Percentiles rank a stretch among this genome's conserved stretches.
phyloP scores from a whole-genome alignment of 805 yeast species.

The Starmerella apis region DNA sequence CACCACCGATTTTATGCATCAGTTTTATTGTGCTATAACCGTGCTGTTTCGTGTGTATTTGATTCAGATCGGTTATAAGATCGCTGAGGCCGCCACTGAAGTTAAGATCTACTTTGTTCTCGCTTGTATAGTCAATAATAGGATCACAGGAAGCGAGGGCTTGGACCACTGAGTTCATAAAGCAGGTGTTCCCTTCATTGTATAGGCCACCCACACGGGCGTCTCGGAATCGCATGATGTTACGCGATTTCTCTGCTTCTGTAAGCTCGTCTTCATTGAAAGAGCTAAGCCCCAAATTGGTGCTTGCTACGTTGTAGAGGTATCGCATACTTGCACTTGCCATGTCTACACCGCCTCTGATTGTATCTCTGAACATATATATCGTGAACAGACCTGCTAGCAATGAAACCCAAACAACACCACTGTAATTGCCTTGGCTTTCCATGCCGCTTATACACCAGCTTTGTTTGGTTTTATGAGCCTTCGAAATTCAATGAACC shows the following conservation, averaged over 20 bases:
- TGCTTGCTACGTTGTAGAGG: slow-evolving; percentile 27
- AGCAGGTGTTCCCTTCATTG: slow-evolving; percentile 90
- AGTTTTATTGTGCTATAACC: slow-evolving; percentile 26
- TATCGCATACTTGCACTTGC: slow-evolving; percentile 28
- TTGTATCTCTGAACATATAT: slow-evolving; percentile 29
- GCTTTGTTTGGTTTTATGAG: not conserved
- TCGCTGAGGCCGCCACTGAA: slow-evolving; percentile 25
- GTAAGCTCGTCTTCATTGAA: slow-evolving; percentile 26
- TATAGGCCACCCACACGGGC: slow-evolving; percentile 66
- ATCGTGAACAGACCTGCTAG: slow-evolving; percentile 9
- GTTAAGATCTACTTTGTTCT: slow-evolving; percentile 29
- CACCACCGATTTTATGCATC: slow-evolving; percentile 24
- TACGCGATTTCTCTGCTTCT: slow-evolving; percentile 22
- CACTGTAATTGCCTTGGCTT: slow-evolving; percentile 6
- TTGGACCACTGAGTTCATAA: slow-evolving; percentile 85
- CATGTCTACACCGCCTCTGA: slow-evolving; percentile 31
- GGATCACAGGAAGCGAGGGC: slow-evolving; percentile 64
- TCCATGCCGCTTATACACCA: slow-evolving; percentile 1
- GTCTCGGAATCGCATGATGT: slow-evolving; percentile 22
- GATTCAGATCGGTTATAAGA: slow-evolving; percentile 27
- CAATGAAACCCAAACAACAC: slow-evolving; percentile 5
- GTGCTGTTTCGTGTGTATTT: slow-evolving; percentile 26
- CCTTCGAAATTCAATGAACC: not conserved
- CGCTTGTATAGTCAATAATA: slow-evolving; percentile 46
- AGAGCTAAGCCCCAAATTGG: slow-evolving; percentile 22